phyloP scores from a whole-genome alignment of 139 green algal genomes.

The Coelastrella sp. region DNA sequence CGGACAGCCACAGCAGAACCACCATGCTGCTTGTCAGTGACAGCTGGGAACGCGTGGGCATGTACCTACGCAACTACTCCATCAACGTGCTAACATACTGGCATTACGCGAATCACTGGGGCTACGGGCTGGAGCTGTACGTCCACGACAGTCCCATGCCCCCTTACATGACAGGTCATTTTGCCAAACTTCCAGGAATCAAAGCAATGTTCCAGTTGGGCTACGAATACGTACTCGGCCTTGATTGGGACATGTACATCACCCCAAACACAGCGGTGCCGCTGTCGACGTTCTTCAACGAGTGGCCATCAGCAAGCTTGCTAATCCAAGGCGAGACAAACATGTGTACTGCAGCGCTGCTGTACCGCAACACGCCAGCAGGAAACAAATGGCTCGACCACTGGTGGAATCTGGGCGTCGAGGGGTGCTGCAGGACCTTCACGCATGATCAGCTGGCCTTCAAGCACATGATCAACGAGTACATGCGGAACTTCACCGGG shows the following conservation, averaged over 20 bases:
- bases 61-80: too few relatives aligned
- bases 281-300: not conserved
- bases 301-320: not conserved
- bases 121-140: not conserved
- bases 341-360: not conserved
- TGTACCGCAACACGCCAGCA: not conserved
- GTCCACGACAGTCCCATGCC: not conserved
- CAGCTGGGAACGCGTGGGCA: too few relatives aligned
- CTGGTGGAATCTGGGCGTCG: not conserved
- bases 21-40: too few relatives aligned
- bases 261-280: not conserved
- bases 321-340: not conserved
- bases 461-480: not conserved
- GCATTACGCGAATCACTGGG: not conserved
- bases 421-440: not conserved
- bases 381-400: not conserved
- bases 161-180: not conserved
- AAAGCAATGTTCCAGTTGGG: not conserved
- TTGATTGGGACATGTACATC: not conserved
- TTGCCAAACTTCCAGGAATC: not conserved
- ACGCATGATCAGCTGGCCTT: not conserved
- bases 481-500: not conserved
- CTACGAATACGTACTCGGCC: not conserved
- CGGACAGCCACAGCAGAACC: too few relatives aligned
- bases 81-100: not conserved